phyloP scores from a whole-genome alignment of 2,329 filamentous ascomycete species.

The Fonsecaea monophora region DNA sequence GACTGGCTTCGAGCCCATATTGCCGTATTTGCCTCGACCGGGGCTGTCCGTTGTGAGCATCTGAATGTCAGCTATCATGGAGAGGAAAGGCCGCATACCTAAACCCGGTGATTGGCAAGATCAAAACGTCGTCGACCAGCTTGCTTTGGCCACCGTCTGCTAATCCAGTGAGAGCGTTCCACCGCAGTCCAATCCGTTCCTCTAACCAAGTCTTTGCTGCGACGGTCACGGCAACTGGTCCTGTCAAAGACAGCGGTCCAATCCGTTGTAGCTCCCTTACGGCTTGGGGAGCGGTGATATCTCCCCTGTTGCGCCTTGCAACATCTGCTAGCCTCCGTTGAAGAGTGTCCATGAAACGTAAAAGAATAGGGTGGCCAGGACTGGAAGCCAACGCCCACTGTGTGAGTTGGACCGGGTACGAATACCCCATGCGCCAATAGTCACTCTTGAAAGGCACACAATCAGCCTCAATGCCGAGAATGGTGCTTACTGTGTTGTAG shows the following conservation, averaged over 20 bases:
- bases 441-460: constrained; percentile 39
- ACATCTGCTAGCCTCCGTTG: constrained; percentile 27
- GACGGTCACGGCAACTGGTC: constrained; percentile 44
- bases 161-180: constrained; percentile 45
- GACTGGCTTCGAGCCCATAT: constrained; percentile 46
- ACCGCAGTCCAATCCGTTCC: constrained; percentile 40
- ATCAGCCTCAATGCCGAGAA: constrained; percentile 47
- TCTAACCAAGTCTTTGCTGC: constrained; percentile 41
- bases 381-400: constrained; percentile 45
- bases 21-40: constrained; percentile 42
- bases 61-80: background rate
- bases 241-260: constrained; percentile 44
- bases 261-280: constrained; percentile 34
- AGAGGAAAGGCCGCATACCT: constrained; percentile 37
- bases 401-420: constrained; percentile 45
- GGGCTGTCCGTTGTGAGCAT: constrained; percentile 32
- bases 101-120: constrained; percentile 47
- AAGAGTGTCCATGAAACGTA: constrained; percentile 42
- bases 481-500: constrained; percentile 37
- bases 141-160: constrained; percentile 44
- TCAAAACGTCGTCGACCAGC: constrained; percentile 43
- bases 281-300: constrained; percentile 18
- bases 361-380: constrained; percentile 42
- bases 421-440: constrained; percentile 48
- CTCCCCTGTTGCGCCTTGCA: constrained; percentile 18